Base-by-base conservation (phyloP, 805 yeast genomes). In the Kodamaea jinghongensis region DNA sequence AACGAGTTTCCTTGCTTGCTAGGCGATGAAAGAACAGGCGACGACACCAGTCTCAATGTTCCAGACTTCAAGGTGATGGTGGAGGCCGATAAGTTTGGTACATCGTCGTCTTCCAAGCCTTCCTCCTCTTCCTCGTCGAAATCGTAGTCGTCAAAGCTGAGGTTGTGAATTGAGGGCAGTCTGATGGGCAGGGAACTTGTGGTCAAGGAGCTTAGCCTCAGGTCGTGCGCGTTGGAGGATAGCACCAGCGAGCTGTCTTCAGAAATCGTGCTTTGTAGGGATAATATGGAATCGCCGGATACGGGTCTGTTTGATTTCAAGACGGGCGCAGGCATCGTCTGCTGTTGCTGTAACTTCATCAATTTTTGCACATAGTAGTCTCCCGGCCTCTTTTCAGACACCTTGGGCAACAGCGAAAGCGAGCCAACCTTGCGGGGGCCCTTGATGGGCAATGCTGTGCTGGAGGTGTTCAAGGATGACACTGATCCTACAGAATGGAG, bases 131-230 rank as follows among this genome's bases (percentile, higher is more conserved):
- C 41, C 17, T 37, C 36, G 13, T 38, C 33, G 16, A 30, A 27
- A n/a, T 29, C 31, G 22, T 27, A 31, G n/a, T n/a, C n/a, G 23
- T 41, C 13, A 25, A 43, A 43, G 38, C 43, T 37, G 22, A 26
- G 25, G 12, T 26, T 17, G 27, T 31, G 13, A n/a, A 36, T 23
- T 22, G 38, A 16, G 23, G 38, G 38, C 38, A 39, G 42, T 11
- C 33, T 23, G 32, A 31, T 28, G 6, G 41, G 41, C 31, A 32
- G 41, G 4, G 33, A 16, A 12, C 25, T 34, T 39, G 58, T 54
- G 6, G 72, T 65, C 47, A 67, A 47, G 14, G 70, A 61, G 50
- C 70, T 66, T 36, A 64, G 54, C 23, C 72, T 55, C 6, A 70
- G 63, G 42, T 65, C 71, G 7, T 22, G 36, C 12, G 25, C 31